Base-by-base conservation (phyloP, 2,329 filamentous ascomycete genomes). In the Xylaria multiplex region DNA sequence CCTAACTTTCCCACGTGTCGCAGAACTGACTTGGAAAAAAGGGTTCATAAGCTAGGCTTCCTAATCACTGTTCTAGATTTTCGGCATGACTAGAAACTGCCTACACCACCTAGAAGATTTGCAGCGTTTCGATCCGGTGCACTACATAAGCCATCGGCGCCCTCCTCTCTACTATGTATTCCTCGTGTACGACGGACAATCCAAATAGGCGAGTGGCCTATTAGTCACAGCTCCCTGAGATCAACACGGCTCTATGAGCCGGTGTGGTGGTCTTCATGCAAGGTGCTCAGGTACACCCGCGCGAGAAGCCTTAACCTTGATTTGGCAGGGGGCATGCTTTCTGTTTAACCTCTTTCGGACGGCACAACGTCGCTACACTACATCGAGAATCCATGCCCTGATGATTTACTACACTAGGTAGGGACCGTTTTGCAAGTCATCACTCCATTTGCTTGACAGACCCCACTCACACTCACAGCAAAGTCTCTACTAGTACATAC, bases 221-320 rank as follows among this genome's bases (percentile, higher is more conserved):
- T 55, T 48, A 37, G 37, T 50, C 35, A 54, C 48, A 43, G 7
- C n/a, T 19, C 40, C n/a, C 45, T 43, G n/a, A 65, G 58, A 65
- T 63, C 59, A 66, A 48, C 64, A 60, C 43, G 59, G 40, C 55
- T 52, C 64, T 32, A 30, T 45, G 24, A n/a, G 22, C 14, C 16
- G 35, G 53, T 55, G 37, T 55, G 37, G 37, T 30, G 52, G 54
- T 37, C 30, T 43, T 64, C 50, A 66, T 66, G 64, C 64, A 66
- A 64, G 65, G 61, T 27, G 27, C 55, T 40, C 50, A 60, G 65
- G 65, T 49, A 67, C 64, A 53, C 57, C 50, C 52, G 46, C 52
- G 40, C n/a, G 19, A 35, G 32, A 60, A 50, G 19, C 40, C 43
- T 59, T 54, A 61, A 64, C 54, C 50, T 61, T 32, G 32, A 59